phyloP scores from a whole-genome alignment of 345 rosid species.

The Draba incana region DNA sequence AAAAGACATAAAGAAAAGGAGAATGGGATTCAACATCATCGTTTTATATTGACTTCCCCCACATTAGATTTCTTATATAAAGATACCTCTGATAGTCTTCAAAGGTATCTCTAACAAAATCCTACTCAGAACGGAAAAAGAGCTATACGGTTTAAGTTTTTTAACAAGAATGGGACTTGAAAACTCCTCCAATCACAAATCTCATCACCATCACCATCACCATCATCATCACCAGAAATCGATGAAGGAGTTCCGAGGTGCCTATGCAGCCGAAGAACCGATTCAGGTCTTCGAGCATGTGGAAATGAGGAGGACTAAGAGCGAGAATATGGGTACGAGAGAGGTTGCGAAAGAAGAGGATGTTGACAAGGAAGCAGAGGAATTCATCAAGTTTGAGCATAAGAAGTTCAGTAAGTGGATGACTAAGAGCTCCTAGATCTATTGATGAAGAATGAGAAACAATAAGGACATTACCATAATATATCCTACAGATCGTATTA shows the following conservation, averaged over 20 bases:
- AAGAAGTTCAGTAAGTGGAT: slow-evolving; percentile 48
- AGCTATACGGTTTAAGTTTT: not conserved
- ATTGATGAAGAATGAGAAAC: slow-evolving; percentile 1
- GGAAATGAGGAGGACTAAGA: slow-evolving; percentile 28
- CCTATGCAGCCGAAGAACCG: slow-evolving; percentile 28
- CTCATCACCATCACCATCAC: slow-evolving; percentile 33
- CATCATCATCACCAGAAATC: slow-evolving; percentile 23
- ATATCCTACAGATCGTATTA: slow-evolving; percentile 15
- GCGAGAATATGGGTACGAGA: slow-evolving; percentile 24
- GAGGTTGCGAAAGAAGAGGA: slow-evolving; percentile 34
- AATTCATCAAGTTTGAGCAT: slow-evolving; percentile 63
- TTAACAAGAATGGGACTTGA: slow-evolving; percentile 17
- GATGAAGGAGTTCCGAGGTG: slow-evolving; percentile 27
- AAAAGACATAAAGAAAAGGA: slow-evolving; percentile 21
- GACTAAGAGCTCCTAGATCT: slow-evolving; percentile 23
- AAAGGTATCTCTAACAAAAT: slow-evolving; percentile 23
- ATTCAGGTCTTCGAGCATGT: slow-evolving; percentile 25
- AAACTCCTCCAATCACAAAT: slow-evolving; percentile 29
- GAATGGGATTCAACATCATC: slow-evolving; percentile 38
- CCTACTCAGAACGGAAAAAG: slow-evolving; percentile 4
- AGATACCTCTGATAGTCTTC: slow-evolving; percentile 8
- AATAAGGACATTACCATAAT: slow-evolving; percentile 1
- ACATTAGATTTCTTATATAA: slow-evolving; percentile 21
- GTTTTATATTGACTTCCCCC: not conserved
- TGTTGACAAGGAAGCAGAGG: slow-evolving; percentile 67